These are phyloP conservation scores for Rhizopus arrhizus DNA, from an alignment of 371 early-diverging fungal genomes.

Conservation along the genomic window DNA sequence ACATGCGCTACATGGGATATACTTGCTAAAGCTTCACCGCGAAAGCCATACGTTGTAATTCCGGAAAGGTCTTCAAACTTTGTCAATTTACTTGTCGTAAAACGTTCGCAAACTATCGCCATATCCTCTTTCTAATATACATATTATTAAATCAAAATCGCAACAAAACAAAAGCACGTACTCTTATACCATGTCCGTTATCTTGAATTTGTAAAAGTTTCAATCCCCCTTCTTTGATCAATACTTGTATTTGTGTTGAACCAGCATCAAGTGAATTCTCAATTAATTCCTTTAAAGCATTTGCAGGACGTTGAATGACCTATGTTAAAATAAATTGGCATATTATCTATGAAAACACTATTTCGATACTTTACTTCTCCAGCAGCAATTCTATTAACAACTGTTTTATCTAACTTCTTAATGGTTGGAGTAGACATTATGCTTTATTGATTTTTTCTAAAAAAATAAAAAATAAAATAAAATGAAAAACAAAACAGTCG, in stretches of 20 bases:
- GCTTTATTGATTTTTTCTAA: too few relatives aligned
- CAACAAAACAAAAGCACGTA: conserved; percentile 27
- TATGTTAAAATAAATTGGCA: conserved; percentile 21
- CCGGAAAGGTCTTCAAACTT: conserved; percentile 83
- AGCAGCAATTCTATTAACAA: conserved; percentile 94
- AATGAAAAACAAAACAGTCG: too few relatives aligned
- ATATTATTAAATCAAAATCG: not conserved
- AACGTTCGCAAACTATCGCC: conserved; percentile 88
- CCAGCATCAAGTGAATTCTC: conserved; percentile 98
- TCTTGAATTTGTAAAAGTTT: conserved; percentile 94
- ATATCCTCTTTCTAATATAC: conserved; percentile 69
- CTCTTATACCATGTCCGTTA: conserved; percentile 94
- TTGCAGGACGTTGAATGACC: conserved; percentile 93
- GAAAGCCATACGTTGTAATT: conserved; percentile 96
- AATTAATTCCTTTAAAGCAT: conserved; percentile 96
- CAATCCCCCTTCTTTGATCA: conserved; percentile 85
- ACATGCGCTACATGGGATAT: conserved; percentile 94
- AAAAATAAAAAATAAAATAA: too few relatives aligned
- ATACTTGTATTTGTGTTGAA: conserved; percentile 80
- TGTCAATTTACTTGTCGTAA: conserved; percentile 94
- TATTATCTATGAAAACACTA: too few relatives aligned
- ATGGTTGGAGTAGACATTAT: conserved; percentile 42
- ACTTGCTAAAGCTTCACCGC: conserved; percentile 98
- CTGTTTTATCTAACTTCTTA: conserved; percentile 72
- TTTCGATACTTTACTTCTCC: conserved; percentile 72